Evolutionary conservation across 2,329 filamentous ascomycete species (phyloP).

Genomic region (Penicillium nordicum): DNA sequence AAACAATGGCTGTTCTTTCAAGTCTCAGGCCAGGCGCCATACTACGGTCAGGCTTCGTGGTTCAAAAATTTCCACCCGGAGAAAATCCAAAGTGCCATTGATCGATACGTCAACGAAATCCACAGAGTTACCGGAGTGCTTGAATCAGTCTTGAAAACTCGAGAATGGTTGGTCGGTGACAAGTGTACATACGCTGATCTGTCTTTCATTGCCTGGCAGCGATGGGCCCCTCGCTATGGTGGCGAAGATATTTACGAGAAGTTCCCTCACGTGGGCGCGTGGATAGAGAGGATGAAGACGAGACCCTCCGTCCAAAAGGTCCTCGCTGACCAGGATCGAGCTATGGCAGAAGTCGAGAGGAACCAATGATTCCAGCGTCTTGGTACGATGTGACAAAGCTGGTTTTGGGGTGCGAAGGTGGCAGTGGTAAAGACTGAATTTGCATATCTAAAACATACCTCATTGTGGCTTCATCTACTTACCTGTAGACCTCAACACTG

Average conservation of each 20-base stretch:
- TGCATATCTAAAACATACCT: too few species aligned
- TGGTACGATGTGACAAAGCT: not conserved
- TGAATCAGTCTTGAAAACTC: constrained; percentile 35
- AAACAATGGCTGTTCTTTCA: constrained; percentile 43
- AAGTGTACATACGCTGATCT: constrained; percentile 44
- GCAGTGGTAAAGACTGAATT: too few species aligned
- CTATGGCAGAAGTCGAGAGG: not conserved
- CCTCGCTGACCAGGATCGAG: not conserved
- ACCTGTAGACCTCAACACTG: too few species aligned
- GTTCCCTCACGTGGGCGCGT: not conserved
- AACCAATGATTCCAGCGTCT: not conserved
- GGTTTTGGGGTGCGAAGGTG: not conserved
- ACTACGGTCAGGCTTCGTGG: constrained; percentile 47
- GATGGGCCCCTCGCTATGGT: not conserved
- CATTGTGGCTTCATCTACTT: too few species aligned
- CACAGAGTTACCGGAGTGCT: constrained; percentile 44
- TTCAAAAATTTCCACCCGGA: constrained; percentile 41
- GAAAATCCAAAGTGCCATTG: constrained; percentile 38
- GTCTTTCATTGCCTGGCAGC: constrained; percentile 36
- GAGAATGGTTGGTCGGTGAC: constrained; percentile 41
- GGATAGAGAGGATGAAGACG: not conserved
- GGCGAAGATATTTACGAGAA: not conserved
- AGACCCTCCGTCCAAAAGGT: not conserved
- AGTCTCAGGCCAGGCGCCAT: constrained; percentile 42
- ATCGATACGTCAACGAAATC: constrained; percentile 45